These are phyloP conservation scores for Jamesozyma jinghongensis DNA, from an alignment of 805 yeast genomes.

Conservation along the genomic window DNA sequence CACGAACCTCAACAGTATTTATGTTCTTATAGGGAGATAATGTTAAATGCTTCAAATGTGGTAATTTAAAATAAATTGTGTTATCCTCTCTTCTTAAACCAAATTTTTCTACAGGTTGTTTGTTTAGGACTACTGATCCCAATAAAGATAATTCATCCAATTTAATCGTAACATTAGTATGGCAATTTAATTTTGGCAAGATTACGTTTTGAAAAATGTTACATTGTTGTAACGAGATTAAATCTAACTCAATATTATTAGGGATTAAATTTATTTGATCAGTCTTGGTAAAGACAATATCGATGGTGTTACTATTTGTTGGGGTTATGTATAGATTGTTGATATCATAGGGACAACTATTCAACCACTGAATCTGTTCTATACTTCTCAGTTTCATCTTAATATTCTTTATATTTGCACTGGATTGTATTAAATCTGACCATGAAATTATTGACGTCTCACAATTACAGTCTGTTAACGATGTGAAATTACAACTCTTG, in stretches of 20 bases:
- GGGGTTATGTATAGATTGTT: conserved; percentile 3
- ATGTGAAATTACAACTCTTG: conserved; percentile 14
- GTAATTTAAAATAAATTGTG: conserved; percentile 8
- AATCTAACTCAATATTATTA: conserved; percentile 4
- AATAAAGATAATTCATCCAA: conserved; percentile 9
- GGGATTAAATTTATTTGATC: background rate
- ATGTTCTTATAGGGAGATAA: background rate
- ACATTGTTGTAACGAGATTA: conserved; percentile 15
- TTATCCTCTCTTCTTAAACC: conserved; percentile 6
- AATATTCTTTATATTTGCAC: conserved; percentile 5
- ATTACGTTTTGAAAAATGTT: conserved; percentile 13
- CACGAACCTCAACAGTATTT: too few species aligned
- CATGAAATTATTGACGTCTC: conserved; percentile 16
- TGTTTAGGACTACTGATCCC: conserved; percentile 7
- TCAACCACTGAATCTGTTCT: conserved; percentile 18
- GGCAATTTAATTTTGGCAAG: conserved; percentile 6
- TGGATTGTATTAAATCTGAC: conserved; percentile 10
- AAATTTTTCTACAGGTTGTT: conserved; percentile 1
- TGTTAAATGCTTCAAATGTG: conserved; percentile 7
- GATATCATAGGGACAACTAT: conserved; percentile 10
- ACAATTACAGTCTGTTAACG: conserved; percentile 8
- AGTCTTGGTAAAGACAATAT: background rate
- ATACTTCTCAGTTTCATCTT: conserved; percentile 8
- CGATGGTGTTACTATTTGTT: background rate
- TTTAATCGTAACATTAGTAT: conserved; percentile 6